Evolutionary conservation across 352 stramenopile genomes (phyloP), one percentile per base, ranked within the genome.

Genomic region (Pythium sukuiense): DNA sequence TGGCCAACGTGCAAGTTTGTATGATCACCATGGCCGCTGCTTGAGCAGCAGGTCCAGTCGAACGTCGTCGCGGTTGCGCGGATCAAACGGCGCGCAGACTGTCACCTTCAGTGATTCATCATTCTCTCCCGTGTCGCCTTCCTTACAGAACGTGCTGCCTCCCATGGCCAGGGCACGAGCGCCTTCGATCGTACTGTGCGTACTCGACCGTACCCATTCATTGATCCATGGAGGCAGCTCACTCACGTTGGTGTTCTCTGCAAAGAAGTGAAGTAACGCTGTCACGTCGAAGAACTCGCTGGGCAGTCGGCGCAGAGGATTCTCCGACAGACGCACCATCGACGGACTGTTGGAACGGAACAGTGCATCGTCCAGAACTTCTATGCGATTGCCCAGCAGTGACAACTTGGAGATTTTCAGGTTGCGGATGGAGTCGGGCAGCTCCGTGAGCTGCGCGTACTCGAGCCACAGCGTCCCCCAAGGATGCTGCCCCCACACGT

Each of bases 221-320:
- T 11, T 11, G 6, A 54, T 30, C 26, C 50, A 57, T 12, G 30
- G 12, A 3, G 50, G 50, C n/a, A 59, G 14, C 14, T 27, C 20
- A 5, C 48, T 54, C 7, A 65, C 35, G 27, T 65, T 58, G 0
- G 59, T 59, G 49, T 45, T 16, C 26, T 65, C 35, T 1, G 50
- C 20, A 27, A 33, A 30, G 1, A 65, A 26, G 7, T 29, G 32
- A 2, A 20, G 20, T 6, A 65, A 20, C 0, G 11, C 14, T 6
- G 35, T 14, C n/a, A 48, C 32, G 50, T 37, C 35, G 6, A 35
- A 39, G 7, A 65, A 24, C 5, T 8, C 39, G 3, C 9, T 18
- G 3, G 59, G 49, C 6, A 65, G 48, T 20, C 0, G 6, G 7
- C 11, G 12, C 20, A 65, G 49, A n/a, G 59, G 59, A 18, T 65